Percentiles rank a stretch among this genome's conserved stretches.
These are phyloP conservation scores for Tubosaeta brunneosetosa DNA, from an alignment of 768 basidiomycete species.

Conservation along the genomic window DNA sequence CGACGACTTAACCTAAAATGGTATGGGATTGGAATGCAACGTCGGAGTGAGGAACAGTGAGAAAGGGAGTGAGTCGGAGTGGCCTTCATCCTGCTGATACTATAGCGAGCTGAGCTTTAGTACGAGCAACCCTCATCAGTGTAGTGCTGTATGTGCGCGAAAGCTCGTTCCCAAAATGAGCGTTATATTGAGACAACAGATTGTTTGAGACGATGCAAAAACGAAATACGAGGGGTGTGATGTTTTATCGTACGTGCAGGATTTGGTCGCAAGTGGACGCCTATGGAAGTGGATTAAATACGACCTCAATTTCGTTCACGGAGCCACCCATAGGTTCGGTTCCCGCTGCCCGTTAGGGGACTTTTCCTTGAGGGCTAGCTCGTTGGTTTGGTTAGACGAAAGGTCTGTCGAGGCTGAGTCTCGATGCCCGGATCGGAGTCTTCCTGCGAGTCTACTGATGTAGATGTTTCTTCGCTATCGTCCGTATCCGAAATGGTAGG, in stretches of 20 bases:
- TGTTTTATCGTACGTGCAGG: background rate
- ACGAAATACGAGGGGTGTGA: background rate
- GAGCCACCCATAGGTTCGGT: slow-evolving; percentile 52
- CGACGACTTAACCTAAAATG: slow-evolving; percentile 12
- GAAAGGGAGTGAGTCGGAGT: background rate
- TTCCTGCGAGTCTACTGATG: slow-evolving; percentile 21
- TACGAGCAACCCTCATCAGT: background rate
- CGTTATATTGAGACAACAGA: too few species aligned
- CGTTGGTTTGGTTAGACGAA: slow-evolving; percentile 36
- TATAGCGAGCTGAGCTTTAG: background rate
- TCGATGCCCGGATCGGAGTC: slow-evolving; percentile 4
- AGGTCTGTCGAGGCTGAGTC: background rate
- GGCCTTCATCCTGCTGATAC: background rate
- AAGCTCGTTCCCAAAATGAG: too few species aligned
- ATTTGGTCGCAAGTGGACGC: background rate
- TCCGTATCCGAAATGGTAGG: background rate
- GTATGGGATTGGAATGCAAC: slow-evolving; percentile 19
- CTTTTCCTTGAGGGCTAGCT: slow-evolving; percentile 54
- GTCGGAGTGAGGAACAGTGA: slow-evolving; percentile 7
- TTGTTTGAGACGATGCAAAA: background rate
- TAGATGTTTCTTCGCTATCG: slow-evolving; percentile 11
- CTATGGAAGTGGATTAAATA: slow-evolving; percentile 39
- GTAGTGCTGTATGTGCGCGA: too few species aligned
- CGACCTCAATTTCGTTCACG: slow-evolving; percentile 70
- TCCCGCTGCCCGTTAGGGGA: slow-evolving; percentile 39